These are phyloP conservation scores for Malassezia equina DNA, from an alignment of 1,284 basidiomycete genomes.

Conservation along the genomic window DNA sequence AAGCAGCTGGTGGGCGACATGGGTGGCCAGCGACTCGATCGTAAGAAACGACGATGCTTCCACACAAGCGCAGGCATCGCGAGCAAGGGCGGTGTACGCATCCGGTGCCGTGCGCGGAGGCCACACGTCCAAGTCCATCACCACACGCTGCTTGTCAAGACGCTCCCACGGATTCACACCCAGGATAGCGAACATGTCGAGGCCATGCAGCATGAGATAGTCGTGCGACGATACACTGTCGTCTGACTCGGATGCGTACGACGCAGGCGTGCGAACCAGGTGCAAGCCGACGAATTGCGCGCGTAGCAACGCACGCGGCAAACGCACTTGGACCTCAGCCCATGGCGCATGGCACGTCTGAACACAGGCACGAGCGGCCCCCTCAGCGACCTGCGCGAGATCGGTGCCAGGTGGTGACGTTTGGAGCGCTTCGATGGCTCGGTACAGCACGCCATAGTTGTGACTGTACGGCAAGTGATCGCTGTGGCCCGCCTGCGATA, in stretches of 20 bases:
- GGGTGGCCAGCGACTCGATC: constrained; percentile 63
- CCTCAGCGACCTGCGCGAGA: constrained; percentile 38
- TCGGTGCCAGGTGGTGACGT: constrained; percentile 18
- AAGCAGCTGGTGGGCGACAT: constrained; percentile 55
- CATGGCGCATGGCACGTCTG: constrained; percentile 49
- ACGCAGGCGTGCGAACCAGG: constrained; percentile 28
- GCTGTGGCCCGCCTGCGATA: constrained; percentile 53
- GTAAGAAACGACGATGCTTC: constrained; percentile 58
- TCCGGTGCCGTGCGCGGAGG: constrained; percentile 18
- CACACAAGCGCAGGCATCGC: constrained; percentile 49
- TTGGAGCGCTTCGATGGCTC: constrained; percentile 34
- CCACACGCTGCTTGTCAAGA: constrained; percentile 60
- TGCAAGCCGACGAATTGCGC: constrained; percentile 53
- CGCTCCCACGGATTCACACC: constrained; percentile 67
- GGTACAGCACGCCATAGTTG: constrained; percentile 44
- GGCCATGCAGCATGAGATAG: constrained; percentile 52
- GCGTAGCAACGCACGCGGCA: constrained; percentile 56
- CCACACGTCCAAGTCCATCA: constrained; percentile 55
- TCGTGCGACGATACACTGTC: constrained; percentile 16
- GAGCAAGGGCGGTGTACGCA: constrained; percentile 19
- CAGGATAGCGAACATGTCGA: constrained; percentile 54
- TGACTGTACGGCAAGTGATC: constrained; percentile 59
- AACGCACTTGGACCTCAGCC: constrained; percentile 51
- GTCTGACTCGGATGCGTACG: not conserved
- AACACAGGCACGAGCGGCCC: constrained; percentile 52